Evolutionary conservation across 164 flowering plant genomes (phyloP), one percentile per base, ranked within the genome.

Genomic region (Santalum album): DNA sequence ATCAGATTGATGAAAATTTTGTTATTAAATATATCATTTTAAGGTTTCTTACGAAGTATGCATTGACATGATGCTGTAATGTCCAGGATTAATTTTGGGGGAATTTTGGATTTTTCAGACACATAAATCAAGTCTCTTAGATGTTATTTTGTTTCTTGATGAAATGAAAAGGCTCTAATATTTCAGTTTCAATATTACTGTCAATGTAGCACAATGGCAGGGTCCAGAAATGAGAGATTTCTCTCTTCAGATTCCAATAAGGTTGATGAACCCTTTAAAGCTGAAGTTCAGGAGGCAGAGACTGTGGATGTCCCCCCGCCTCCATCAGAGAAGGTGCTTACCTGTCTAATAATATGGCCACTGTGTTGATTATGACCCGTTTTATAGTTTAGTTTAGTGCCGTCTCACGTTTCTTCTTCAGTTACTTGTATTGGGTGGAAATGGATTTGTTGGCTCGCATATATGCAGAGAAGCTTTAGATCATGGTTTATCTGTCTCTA

Each of bases 361-460:
- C 34, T 29, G 6, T 29, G 34, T 29, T 3, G 9, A 9, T 9
- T 3, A 29, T 29, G n/a, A n/a, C n/a, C n/a, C n/a, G n/a, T n/a
- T n/a, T n/a, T 29, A 29, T 29, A 1, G 40, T 9, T 36, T 17
- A 42, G 5, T 42, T 18, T 42, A 25, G 51, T 56, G 26, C 36
- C 15, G 34, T 29, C 34, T 29, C 34, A 29, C 34, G 9, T 29
- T 29, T 29, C 34, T 17, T 39, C 19, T 52, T 60, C 75, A 87
- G 98, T 65, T 90, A 65, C 95, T 92, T 64, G 96, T 92, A 58
- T 64, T 92, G 56, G 98, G 98, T 32, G 96, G 98, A 53, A 92
- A 83, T 75, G 98, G 98, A 50, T 92, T 92, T 78, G 95, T 92
- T 62, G 98, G 98, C 19, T 92, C 98, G 46, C 88, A 92, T 69